phyloP scores from a whole-genome alignment of 2,329 filamentous ascomycete species.

The Fusarium camptoceras region DNA sequence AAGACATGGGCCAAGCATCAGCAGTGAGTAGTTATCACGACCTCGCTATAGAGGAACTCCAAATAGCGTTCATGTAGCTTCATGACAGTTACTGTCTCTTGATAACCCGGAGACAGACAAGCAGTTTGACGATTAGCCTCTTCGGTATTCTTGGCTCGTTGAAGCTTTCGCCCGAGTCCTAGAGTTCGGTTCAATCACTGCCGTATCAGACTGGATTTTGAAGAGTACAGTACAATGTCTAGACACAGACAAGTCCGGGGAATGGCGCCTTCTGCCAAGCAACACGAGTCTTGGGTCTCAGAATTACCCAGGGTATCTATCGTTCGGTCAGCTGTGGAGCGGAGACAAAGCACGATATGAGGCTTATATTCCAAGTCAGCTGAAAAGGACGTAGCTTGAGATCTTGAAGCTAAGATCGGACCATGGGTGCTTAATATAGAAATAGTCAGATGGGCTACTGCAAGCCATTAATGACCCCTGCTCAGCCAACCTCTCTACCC shows the following conservation, averaged over 20 bases:
- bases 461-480: neutral
- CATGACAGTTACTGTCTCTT: too few relatives aligned
- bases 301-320: too few relatives aligned
- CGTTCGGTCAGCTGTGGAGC: neutral
- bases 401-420: neutral
- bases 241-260: too few relatives aligned
- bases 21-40: too few relatives aligned
- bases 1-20: too few relatives aligned
- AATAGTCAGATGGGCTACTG: neutral
- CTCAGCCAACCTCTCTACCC: neutral
- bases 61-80: too few relatives aligned
- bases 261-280: neutral
- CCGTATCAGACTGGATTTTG: neutral
- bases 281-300: neutral
- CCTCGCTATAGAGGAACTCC: too few relatives aligned
- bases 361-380: neutral
- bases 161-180: too few relatives aligned
- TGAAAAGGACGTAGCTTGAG: neutral
- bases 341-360: rapidly evolving
- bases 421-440: neutral
- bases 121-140: too few relatives aligned
- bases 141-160: too few relatives aligned
- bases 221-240: neutral
- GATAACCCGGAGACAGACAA: too few relatives aligned
- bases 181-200: too few relatives aligned